These are phyloP conservation scores for Bocquillonia castaneifolia DNA, from an alignment of 441 rosid species.

Conservation along the genomic window DNA sequence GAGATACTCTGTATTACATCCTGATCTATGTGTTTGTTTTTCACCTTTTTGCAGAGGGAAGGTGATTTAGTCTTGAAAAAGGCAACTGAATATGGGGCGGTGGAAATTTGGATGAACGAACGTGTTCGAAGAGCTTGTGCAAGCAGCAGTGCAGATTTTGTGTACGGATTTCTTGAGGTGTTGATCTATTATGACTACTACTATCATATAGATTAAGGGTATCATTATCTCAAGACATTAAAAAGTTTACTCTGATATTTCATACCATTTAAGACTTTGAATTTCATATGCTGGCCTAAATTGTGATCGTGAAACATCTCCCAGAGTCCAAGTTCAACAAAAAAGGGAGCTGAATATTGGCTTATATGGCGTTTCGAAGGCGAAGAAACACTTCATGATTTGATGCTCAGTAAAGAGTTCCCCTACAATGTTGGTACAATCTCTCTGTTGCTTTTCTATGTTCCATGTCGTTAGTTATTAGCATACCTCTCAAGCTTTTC, in stretches of 20 bases:
- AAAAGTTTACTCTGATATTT: slow-evolving; percentile 10
- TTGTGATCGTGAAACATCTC: slow-evolving; percentile 24
- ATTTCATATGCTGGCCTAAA: slow-evolving; percentile 18
- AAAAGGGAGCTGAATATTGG: slow-evolving; percentile 81
- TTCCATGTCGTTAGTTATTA: background rate
- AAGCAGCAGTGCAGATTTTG: slow-evolving; percentile 80
- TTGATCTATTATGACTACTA: slow-evolving; percentile 31
- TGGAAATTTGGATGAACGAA: slow-evolving; percentile 97
- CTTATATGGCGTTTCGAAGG: slow-evolving; percentile 85
- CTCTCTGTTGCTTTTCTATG: slow-evolving; percentile 20
- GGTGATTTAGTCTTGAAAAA: slow-evolving; percentile 86
- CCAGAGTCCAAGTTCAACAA: slow-evolving; percentile 70
- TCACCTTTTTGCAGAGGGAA: slow-evolving; percentile 38
- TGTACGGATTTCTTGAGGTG: slow-evolving; percentile 89
- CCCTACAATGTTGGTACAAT: slow-evolving; percentile 74
- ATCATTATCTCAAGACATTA: slow-evolving; percentile 23
- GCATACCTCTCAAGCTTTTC: background rate
- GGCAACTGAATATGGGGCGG: slow-evolving; percentile 94
- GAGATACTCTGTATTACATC: background rate
- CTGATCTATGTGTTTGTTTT: slow-evolving; percentile 5
- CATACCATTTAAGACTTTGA: background rate
- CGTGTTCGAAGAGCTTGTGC: slow-evolving; percentile 93
- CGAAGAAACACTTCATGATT: slow-evolving; percentile 65
- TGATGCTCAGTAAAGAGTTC: slow-evolving; percentile 81
- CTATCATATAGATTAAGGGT: slow-evolving; percentile 28